Conservation (phyloP, 495 filamentous ascomycete species). For the Aspergillus ellipticus region DNA sequence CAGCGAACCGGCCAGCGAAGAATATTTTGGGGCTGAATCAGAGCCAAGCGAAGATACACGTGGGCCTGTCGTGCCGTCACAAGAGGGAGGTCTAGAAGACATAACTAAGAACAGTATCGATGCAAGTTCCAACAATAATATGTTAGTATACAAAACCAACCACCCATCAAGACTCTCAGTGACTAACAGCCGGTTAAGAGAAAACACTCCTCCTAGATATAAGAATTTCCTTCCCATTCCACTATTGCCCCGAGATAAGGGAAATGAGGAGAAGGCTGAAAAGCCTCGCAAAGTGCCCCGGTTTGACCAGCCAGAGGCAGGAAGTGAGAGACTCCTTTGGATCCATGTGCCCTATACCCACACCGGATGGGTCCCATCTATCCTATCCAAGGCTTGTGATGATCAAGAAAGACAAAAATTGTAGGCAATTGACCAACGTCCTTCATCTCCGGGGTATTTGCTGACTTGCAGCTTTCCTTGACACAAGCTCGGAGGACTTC, state of each 20-base stretch:
- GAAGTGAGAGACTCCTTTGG: slow-evolving; percentile 56
- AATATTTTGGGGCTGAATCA: slow-evolving; percentile 20
- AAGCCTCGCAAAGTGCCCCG: slow-evolving; percentile 30
- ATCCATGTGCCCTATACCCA: slow-evolving; percentile 65
- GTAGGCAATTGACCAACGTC: slow-evolving; percentile 9
- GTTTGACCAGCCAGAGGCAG: slow-evolving; percentile 38
- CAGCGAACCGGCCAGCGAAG: slow-evolving; percentile 24
- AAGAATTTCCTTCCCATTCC: slow-evolving; percentile 28
- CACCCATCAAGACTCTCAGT: background rate
- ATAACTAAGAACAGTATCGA: background rate
- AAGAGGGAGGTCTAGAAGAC: slow-evolving; percentile 1
- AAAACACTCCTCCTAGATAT: slow-evolving; percentile 16
- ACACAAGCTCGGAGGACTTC: slow-evolving; percentile 46
- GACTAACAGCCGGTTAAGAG: background rate
- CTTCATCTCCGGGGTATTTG: too few species aligned
- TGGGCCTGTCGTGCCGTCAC: background rate
- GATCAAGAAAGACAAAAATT: slow-evolving; percentile 28
- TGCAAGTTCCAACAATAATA: background rate
- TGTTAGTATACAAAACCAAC: background rate
- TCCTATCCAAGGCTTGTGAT: slow-evolving; percentile 20
- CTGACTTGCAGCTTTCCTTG: background rate
- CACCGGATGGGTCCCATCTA: slow-evolving; percentile 57
- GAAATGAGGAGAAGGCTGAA: slow-evolving; percentile 23
- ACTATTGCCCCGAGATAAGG: slow-evolving; percentile 21
- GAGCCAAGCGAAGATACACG: slow-evolving; percentile 8